Percentiles rank a stretch among this genome's conserved stretches.
Evolutionary conservation across 768 basidiomycete species (phyloP).

Genomic region (Dacryopinax primogenitus): DNA sequence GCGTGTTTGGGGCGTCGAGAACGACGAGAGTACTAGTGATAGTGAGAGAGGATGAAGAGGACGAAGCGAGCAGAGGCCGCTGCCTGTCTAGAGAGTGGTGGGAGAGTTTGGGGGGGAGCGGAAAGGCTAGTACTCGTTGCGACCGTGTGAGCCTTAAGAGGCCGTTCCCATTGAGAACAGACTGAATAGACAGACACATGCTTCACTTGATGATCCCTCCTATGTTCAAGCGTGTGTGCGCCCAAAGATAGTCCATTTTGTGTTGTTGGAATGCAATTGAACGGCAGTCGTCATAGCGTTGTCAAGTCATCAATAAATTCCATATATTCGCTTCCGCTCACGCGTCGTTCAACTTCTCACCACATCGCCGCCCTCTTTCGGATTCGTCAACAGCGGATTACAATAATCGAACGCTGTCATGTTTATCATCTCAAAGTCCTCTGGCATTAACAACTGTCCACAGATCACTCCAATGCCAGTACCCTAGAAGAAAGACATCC

Average conservation of each 20-base stretch:
- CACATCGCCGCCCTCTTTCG: not conserved
- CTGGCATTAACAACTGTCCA: not conserved
- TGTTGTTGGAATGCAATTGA: conserved; percentile 5
- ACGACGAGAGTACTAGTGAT: not conserved
- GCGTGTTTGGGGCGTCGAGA: not conserved
- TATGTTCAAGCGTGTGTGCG: too few relatives aligned
- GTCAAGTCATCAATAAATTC: not conserved
- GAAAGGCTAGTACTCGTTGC: not conserved
- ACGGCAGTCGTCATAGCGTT: conserved; percentile 10
- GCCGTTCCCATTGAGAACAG: not conserved
- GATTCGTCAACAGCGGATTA: not conserved
- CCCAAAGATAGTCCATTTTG: not conserved
- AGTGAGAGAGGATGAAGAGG: not conserved
- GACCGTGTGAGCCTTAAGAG: conserved; percentile 3
- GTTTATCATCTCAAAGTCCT: not conserved
- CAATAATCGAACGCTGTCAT: not conserved
- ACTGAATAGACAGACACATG: not conserved
- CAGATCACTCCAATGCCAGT: not conserved
- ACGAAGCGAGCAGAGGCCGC: not conserved
- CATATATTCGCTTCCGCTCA: not conserved
- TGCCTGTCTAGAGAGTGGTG: conserved; percentile 1
- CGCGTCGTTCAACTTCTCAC: not conserved
- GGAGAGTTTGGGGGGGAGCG: not conserved
- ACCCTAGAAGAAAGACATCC: not conserved
- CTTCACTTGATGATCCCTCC: too few relatives aligned